A percentile compares a stretch with the other conserved stretches of the same genome.
Evolutionary conservation across 371 early-diverging fungal species (phyloP).

Genomic region (Umbelopsis sp.): DNA sequence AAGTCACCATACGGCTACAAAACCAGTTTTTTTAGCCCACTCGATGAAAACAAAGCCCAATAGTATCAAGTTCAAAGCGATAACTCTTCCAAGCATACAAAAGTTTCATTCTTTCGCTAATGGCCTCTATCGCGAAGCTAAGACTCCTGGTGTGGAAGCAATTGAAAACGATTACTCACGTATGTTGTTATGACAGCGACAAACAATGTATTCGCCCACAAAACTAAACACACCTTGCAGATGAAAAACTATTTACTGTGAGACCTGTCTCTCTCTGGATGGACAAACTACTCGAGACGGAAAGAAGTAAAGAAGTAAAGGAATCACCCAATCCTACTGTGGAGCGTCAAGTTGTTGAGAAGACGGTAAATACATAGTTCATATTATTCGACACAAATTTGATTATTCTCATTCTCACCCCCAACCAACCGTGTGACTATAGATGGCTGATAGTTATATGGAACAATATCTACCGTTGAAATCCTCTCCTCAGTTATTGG

Average conservation of each 20-base stretch:
- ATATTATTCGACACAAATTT: not conserved
- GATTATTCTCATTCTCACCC: not conserved
- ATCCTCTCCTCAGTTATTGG: constrained; percentile 71
- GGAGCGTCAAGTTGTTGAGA: constrained; percentile 26
- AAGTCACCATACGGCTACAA: not conserved
- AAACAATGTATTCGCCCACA: not conserved
- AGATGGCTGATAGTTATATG: constrained; percentile 82
- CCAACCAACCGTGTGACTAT: not conserved
- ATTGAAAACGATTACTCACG: not conserved
- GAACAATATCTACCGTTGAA: constrained; percentile 81
- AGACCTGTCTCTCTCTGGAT: constrained; percentile 50
- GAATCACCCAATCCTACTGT: constrained; percentile 13
- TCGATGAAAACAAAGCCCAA: not conserved
- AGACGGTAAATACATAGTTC: constrained; percentile 28
- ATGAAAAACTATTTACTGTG: constrained; percentile 40
- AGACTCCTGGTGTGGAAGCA: not conserved
- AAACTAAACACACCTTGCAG: not conserved
- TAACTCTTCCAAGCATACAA: not conserved
- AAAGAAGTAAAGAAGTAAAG: constrained; percentile 20
- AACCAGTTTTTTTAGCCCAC: not conserved
- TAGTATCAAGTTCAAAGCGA: not conserved
- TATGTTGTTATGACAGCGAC: not conserved
- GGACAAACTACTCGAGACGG: constrained; percentile 39
- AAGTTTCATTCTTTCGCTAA: not conserved
- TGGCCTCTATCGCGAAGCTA: not conserved